Base-by-base conservation (phyloP, 805 yeast genomes). In the Metschnikowia proteae region DNA sequence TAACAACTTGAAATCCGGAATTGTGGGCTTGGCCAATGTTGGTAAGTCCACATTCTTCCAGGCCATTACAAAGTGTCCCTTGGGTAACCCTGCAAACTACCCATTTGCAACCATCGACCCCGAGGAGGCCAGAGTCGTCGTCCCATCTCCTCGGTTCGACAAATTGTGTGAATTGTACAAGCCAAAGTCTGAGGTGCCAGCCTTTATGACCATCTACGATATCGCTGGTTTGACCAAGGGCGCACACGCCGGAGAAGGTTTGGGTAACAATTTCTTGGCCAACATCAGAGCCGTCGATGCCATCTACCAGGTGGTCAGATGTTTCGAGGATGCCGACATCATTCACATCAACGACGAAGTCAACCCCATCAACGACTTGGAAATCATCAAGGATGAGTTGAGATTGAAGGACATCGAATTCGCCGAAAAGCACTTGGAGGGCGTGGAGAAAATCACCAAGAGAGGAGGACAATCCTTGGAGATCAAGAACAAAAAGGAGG, bases 381-480 rank as follows among this genome's bases (percentile, higher is more conserved):
- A 88, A 57, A 92, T 94, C 66, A 88, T 94, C 66, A 78, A 80
- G 58, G 88, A 86, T 56, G 99, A 94, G 76, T 81, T 94, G 71
- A 85, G 97, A 74, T 79, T 92, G 67, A 94, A 94, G 76, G 99
- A 94, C 73, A 90, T 94, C 60, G 99, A 94, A 74, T 94, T 94
- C 64, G 86, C 91, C 57, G 82, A 82, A 63, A 91, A 88, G 77
- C 76, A 84, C 67, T 81, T 79, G 65, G 96, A 80, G 76, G 83
- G 80, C 63, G 80, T 83, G 57, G 89, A 81, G 67, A 88, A 84
- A 76, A 80, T 83, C 69, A 84, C 87, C 68, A 85, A 75, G 74
- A 85, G 88, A 75, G 96, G 94, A 65, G 96, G 89, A 53, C 96
- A 87, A 70, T 81, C 88, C 34, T 75, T 91, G 65, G 97, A 92